Evolutionary conservation across 306 rosid genomes (phyloP).

Genomic region (Corylus heterophylla): DNA sequence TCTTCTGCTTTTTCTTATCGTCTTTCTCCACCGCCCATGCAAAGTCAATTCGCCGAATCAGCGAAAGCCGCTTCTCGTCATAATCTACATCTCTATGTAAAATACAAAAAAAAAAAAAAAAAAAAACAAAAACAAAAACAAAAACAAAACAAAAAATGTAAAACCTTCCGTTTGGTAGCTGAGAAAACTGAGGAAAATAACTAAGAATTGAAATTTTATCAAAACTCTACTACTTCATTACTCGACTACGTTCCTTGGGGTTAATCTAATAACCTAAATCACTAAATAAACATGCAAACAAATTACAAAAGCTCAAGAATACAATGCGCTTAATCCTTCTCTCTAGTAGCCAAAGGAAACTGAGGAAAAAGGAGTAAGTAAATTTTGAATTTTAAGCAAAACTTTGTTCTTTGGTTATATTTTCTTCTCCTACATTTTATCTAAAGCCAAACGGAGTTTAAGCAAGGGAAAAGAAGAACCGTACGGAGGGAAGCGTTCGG

Average conservation of each 20-base stretch:
- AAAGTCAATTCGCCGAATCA: constrained; percentile 78
- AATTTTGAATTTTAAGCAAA: background rate
- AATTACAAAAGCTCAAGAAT: background rate
- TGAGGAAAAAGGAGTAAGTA: background rate
- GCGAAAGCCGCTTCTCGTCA: constrained; percentile 72
- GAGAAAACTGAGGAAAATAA: background rate
- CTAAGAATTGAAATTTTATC: background rate
- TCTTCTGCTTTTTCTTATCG: constrained; percentile 75
- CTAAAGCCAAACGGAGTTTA: background rate
- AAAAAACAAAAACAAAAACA: background rate
- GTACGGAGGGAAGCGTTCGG: constrained; percentile 79
- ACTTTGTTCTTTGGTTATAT: background rate
- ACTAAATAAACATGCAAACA: background rate
- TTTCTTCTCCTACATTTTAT: background rate
- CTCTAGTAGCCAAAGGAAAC: background rate
- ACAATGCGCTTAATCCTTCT: background rate
- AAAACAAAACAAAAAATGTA: no score
- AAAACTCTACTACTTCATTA: background rate
- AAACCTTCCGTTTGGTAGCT: constrained; percentile 2
- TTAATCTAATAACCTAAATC: background rate
- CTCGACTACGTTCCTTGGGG: background rate
- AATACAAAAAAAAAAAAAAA: background rate
- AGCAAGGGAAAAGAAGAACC: constrained; percentile 19
- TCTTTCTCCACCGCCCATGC: constrained; percentile 94
- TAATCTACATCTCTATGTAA: constrained; percentile 63